Base-by-base conservation (phyloP, 106 monocot genomes). In the Phalaenopsis equestris region DNA sequence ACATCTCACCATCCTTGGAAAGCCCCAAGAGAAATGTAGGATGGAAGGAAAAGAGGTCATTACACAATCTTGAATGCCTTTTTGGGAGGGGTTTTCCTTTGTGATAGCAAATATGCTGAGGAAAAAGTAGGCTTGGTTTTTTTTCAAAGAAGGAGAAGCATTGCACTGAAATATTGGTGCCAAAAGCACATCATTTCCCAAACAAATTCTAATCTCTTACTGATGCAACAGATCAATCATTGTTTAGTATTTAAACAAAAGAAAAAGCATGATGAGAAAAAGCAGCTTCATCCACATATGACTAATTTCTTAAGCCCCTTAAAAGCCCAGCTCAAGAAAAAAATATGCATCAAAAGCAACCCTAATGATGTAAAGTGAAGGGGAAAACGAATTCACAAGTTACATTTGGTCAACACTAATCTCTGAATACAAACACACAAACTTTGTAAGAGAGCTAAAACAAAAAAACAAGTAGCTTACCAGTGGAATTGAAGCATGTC, bases 401-500 rank as follows among this genome's bases (percentile, higher is more conserved):
- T 21, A 64, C 21, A 23, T 52, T 6, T 61, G n/a, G 4, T 61
- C 61, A n/a, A 61, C 18, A 61, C 61, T 21, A 61, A 3, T 12
- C n/a, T 61, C 21, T n/a, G 61, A 19, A 61, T n/a, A 61, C 21
- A 70, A 37, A 39, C 37, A 11, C 14, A 14, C 30, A 70, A 70
- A 3, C 12, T 10, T 37, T 37, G 10, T 70, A 2, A 38, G 38
- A 10, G 64, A 70, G 38, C 37, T 21, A 3, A 39, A 76, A 4
- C 3, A 36, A 49, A 49, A 76, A 24, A 11, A 49, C 48, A 49
- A 74, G 6, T 4, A 18, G 46, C 70, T 30, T 91, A 98, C 98
- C 98, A 98, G 76, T 98, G 98, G 73, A 98, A 98, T 78, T 98
- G 98, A 80, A 98, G 89, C 98, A 98, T 98, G 79, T 94, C 98